phyloP scores from a whole-genome alignment of 1,139 yeast genomes.

The Saccharomyces hybrid region DNA sequence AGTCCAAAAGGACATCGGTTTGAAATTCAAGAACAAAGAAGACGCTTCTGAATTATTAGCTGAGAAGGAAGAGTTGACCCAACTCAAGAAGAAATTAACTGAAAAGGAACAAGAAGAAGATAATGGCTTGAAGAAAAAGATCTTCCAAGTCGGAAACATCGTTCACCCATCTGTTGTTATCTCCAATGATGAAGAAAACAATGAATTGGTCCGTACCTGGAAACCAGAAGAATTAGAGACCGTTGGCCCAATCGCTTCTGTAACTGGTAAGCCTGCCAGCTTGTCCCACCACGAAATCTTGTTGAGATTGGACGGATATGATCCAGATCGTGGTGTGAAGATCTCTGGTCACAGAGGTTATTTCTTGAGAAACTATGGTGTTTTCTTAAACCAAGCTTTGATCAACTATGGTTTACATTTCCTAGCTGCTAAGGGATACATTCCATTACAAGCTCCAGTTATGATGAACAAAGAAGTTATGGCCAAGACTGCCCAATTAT shows the following conservation, averaged over 20 bases:
- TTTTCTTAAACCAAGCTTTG: slow-evolving; percentile 93
- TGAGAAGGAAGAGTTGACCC: slow-evolving; percentile 66
- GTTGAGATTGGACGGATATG: slow-evolving; percentile 92
- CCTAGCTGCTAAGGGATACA: slow-evolving; percentile 71
- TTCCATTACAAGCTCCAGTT: slow-evolving; percentile 97
- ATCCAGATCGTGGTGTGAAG: slow-evolving; percentile 97
- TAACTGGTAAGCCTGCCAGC: slow-evolving; percentile 65
- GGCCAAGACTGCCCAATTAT: slow-evolving; percentile 98
- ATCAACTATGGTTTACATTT: slow-evolving; percentile 90
- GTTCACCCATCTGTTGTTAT: slow-evolving; percentile 88
- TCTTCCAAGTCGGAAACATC: slow-evolving; percentile 84
- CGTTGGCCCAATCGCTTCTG: slow-evolving; percentile 58
- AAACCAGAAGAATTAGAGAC: slow-evolving; percentile 56
- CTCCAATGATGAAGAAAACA: slow-evolving; percentile 83
- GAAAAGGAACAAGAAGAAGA: slow-evolving; percentile 76
- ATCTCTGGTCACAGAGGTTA: slow-evolving; percentile 98
- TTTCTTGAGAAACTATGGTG: slow-evolving; percentile 91
- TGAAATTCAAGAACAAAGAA: slow-evolving; percentile 87
- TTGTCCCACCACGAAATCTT: slow-evolving; percentile 94
- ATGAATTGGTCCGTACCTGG: slow-evolving; percentile 83
- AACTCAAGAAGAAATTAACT: slow-evolving; percentile 58
- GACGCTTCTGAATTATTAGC: slow-evolving; percentile 79
- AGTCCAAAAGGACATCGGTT: slow-evolving; percentile 86
- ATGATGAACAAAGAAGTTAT: slow-evolving; percentile 99
- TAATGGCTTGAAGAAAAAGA: slow-evolving; percentile 62